phyloP scores from a whole-genome alignment of 2,329 filamentous ascomycete genomes.

The Colletotrichum gloeosporioides region DNA sequence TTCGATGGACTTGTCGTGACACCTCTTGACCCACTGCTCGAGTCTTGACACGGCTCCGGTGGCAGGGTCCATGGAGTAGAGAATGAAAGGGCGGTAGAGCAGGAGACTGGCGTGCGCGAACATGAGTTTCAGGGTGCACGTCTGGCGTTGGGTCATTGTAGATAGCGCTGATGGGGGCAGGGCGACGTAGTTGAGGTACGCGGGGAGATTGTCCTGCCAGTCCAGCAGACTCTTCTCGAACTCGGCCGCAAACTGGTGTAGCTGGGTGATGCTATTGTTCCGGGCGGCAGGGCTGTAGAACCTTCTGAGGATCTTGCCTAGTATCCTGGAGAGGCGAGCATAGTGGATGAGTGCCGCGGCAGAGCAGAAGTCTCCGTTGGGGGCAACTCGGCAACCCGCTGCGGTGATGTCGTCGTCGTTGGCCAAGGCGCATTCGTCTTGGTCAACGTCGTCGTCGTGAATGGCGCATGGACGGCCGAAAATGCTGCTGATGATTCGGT shows the following conservation, averaged over 20 bases:
- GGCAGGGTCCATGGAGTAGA: not conserved
- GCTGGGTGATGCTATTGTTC: not conserved
- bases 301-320: not conserved
- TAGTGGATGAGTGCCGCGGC: not conserved
- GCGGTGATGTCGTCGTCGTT: not conserved
- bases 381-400: not conserved
- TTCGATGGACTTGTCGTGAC: not conserved
- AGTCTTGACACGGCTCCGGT: not conserved
- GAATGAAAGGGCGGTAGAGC: not conserved
- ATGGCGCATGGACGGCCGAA: constrained; percentile 28
- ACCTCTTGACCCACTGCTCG: not conserved
- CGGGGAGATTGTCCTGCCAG: not conserved
- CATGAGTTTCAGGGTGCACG: not conserved
- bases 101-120: not conserved
- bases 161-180: not conserved
- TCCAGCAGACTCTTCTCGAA: not conserved
- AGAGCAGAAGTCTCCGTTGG: not conserved
- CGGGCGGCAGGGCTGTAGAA: not conserved
- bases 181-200: not conserved
- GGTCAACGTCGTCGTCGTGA: constrained; percentile 26
- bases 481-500: constrained; percentile 27
- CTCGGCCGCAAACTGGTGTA: not conserved
- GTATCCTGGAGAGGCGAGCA: not conserved
- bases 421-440: not conserved
- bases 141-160: not conserved